Evolutionary conservation across 768 basidiomycete genomes (phyloP), one percentile per base, ranked within the genome.

Genomic region (Kondoa subrosea): DNA sequence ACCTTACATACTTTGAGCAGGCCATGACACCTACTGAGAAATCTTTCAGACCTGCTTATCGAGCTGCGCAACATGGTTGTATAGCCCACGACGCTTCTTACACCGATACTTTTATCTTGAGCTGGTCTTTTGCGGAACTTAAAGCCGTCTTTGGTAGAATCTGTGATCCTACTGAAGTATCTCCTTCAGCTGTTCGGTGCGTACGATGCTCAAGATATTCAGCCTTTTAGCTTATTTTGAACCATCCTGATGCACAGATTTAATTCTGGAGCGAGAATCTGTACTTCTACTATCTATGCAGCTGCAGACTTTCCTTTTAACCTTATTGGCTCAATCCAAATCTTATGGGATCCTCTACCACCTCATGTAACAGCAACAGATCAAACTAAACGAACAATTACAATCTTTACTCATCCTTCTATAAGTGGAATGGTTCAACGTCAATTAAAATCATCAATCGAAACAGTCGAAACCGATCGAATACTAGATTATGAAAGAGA

Each of bases 41-140:
- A 74, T 82, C 89, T 0, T 93, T 87, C 75, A 83, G 95, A 25
- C 86, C 93, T 0, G 91, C 92, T 1, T 87, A 95, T 77, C 84
- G 93, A 32, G 91, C 95, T 1, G 83, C 89, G 0, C 76, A 86
- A 12, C 88, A 90, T 70, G 88, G 85, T 3, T 85, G 86, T 1
- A 91, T 95, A 66, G 77, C 93, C 0, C 89, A 92, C 67, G 93
- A 99, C 73, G 87, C 88, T 0, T 91, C 89, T 1, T 96, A 96
- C 77, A 57, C 50, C 4, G 62, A 66, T 68, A 74, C 69, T 61
- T 2, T 72, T 15, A 67, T 69, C 63, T 68, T 74, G 32, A 56
- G 8, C n/a, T 72, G 74, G 2, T 34, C 63, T 2, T 15, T 67
- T 1, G 33, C 30, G 0, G 21, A 27, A 1, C 62, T 74, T 8